phyloP scores from a whole-genome alignment of 2,329 filamentous ascomycete genomes.

The Tolypocladium cylindrosporum region DNA sequence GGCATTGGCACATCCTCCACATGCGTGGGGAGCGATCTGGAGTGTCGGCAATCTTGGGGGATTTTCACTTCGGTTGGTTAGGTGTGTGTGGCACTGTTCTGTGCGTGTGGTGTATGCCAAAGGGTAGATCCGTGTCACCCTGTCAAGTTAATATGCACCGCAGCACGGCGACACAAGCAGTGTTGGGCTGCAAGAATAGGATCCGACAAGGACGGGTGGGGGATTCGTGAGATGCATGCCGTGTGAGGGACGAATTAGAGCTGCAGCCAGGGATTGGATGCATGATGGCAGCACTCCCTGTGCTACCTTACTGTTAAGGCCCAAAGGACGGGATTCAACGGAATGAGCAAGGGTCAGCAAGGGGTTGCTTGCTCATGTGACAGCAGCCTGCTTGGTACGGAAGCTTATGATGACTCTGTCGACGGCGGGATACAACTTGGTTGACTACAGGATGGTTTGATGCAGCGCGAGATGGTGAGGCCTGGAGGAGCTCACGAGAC shows the following conservation, averaged over 20 bases:
- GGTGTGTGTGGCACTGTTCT: neutral
- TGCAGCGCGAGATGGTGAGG: neutral
- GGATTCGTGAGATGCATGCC: neutral
- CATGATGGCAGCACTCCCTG: neutral
- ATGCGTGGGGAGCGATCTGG: neutral
- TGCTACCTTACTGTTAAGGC: neutral
- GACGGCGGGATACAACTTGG: neutral
- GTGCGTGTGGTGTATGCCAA: neutral
- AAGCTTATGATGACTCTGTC: neutral
- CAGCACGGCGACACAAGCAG: neutral
- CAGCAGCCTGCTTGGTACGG: neutral
- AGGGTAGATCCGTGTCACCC: slow-evolving; percentile 1
- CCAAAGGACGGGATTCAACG: neutral
- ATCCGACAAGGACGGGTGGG: neutral
- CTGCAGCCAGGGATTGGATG: neutral
- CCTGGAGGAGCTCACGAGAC: neutral
- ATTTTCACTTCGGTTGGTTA: neutral
- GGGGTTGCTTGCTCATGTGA: neutral
- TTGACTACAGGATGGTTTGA: neutral
- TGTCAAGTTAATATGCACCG: neutral
- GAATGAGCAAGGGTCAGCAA: neutral
- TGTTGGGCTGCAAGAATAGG: neutral
- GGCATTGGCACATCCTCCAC: neutral
- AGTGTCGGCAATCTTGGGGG: neutral
- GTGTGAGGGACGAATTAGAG: neutral